These are phyloP conservation scores for Cercophora sp. DNA, from an alignment of 495 filamentous ascomycete species.

Conservation along the genomic window DNA sequence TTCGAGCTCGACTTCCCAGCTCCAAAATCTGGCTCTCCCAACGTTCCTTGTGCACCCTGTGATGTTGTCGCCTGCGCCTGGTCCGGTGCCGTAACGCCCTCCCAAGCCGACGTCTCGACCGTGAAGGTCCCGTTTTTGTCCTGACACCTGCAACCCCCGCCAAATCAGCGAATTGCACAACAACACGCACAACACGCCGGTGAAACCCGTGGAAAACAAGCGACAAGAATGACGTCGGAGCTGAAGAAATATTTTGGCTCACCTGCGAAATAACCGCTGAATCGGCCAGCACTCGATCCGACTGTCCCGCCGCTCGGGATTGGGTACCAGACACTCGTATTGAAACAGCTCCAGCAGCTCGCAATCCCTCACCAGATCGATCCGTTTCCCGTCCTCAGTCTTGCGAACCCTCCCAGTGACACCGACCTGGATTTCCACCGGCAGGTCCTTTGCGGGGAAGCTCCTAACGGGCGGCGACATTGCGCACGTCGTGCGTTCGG, in stretches of 20 bases:
- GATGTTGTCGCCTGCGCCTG: neutral
- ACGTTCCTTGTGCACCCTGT: neutral
- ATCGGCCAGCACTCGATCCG: slow-evolving; percentile 68
- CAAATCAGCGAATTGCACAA: slow-evolving; percentile 21
- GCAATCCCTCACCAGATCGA: slow-evolving; percentile 62
- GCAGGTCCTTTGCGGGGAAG: slow-evolving; percentile 54
- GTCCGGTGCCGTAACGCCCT: slow-evolving; percentile 32
- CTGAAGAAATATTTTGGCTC: too few relatives aligned
- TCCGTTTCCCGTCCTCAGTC: slow-evolving; percentile 33
- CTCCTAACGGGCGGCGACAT: slow-evolving; percentile 60
- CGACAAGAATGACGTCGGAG: too few relatives aligned
- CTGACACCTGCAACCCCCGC: slow-evolving; percentile 55
- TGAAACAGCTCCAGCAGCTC: slow-evolving; percentile 74
- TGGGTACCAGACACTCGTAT: slow-evolving; percentile 69
- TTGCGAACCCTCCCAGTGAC: slow-evolving; percentile 48
- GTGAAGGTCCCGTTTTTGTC: slow-evolving; percentile 58
- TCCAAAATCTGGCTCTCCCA: neutral
- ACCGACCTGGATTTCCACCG: slow-evolving; percentile 44
- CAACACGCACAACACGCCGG: too few relatives aligned
- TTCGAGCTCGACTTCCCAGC: neutral
- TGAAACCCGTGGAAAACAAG: too few relatives aligned
- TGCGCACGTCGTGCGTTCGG: too few relatives aligned
- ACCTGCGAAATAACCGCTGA: slow-evolving; percentile 77
- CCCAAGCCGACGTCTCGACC: slow-evolving; percentile 82
- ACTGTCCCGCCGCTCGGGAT: slow-evolving; percentile 47